phyloP scores from a whole-genome alignment of 345 rosid genomes.

The Raphanus sativus region DNA sequence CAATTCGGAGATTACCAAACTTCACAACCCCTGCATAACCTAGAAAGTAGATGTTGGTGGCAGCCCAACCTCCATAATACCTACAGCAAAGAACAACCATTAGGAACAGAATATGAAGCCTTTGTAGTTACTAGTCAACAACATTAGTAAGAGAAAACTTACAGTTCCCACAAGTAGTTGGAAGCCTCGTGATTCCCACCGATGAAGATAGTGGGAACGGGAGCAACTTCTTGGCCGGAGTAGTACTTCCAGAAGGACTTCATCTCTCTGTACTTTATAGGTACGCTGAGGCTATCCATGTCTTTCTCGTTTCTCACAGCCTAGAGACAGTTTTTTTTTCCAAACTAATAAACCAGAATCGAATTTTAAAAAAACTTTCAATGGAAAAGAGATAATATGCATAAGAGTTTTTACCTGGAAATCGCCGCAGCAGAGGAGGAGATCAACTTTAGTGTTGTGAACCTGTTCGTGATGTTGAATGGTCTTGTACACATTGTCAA shows the following conservation, averaged over 20 bases:
- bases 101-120: neutral
- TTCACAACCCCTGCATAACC: conserved; percentile 84
- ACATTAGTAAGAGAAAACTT: conserved; percentile 25
- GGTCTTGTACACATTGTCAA: conserved; percentile 76
- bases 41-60: conserved; percentile 80
- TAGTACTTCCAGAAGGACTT: conserved; percentile 94
- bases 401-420: conserved; percentile 42
- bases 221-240: conserved; percentile 76
- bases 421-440: conserved; percentile 95
- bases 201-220: conserved; percentile 87
- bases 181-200: conserved; percentile 99
- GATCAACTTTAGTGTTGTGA: conserved; percentile 71
- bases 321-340: no score
- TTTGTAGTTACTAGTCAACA: neutral
- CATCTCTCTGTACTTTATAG: conserved; percentile 67
- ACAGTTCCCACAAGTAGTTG: conserved; percentile 93
- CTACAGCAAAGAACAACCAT: conserved; percentile 42
- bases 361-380: no score
- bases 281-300: conserved; percentile 81
- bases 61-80: conserved; percentile 93
- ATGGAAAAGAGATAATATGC: no score
- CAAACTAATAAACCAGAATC: no score
- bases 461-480: conserved; percentile 53
- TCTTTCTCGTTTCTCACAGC: conserved; percentile 86
- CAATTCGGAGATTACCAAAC: conserved; percentile 82